Percentiles rank a stretch among this genome's conserved stretches.
These are phyloP conservation scores for Malassezia brasiliensis DNA, from an alignment of 1,284 basidiomycete genomes.

Conservation along the genomic window DNA sequence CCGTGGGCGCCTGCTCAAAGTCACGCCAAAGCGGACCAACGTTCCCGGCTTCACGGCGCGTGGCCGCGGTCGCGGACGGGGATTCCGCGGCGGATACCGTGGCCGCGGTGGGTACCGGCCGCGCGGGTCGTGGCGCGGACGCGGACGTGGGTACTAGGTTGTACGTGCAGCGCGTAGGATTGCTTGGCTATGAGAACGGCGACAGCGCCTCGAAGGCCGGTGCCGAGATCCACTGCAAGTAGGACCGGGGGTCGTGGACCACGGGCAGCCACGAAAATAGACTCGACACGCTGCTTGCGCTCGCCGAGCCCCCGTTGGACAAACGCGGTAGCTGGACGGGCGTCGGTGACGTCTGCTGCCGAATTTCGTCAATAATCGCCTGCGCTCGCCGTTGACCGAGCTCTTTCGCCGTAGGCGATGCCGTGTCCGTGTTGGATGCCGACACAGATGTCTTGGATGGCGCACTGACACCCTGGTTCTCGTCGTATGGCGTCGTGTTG, in stretches of 20 bases:
- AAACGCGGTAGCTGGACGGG: not conserved
- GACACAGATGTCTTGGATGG: not conserved
- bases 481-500: not conserved
- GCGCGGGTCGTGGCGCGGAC: slow-evolving; percentile 23
- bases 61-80: slow-evolving; percentile 40
- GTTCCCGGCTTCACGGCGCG: slow-evolving; percentile 37
- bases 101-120: slow-evolving; percentile 24
- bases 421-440: not conserved
- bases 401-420: not conserved
- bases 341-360: slow-evolving; percentile 1
- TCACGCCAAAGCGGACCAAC: slow-evolving; percentile 47
- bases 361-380: slow-evolving; percentile 1
- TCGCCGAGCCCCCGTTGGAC: too few species aligned
- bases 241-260: not conserved
- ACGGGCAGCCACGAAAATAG: too few species aligned
- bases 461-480: not conserved
- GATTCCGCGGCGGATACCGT: slow-evolving; percentile 16
- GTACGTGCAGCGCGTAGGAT: not conserved
- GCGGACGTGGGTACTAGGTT: slow-evolving; percentile 18
- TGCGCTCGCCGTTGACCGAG: not conserved
- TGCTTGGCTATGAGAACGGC: not conserved
- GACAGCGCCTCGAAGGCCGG: not conserved
- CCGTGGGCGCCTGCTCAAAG: slow-evolving; percentile 83
- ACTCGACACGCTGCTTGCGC: too few species aligned
- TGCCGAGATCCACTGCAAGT: not conserved